Base-by-base conservation (phyloP, 2,329 filamentous ascomycete genomes). In the Teratosphaeria gauchensis region DNA sequence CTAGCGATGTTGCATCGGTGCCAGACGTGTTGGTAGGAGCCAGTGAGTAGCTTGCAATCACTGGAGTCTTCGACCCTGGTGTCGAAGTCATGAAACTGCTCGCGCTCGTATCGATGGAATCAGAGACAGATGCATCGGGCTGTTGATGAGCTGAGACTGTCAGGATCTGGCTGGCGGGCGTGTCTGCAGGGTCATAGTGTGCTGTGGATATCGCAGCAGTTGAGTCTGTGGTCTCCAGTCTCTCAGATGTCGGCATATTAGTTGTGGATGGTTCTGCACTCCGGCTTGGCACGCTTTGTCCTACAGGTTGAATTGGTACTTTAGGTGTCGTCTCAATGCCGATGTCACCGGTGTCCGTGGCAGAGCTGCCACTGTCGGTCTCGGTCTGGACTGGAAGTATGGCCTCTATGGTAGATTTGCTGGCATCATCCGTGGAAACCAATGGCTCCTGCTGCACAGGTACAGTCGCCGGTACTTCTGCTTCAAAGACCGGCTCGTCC, bases 401-500 rank as follows among this genome's bases (percentile, higher is more conserved):
- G n/a, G 54, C 56, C 28, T 59, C 54, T 28, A 61, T 12, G 6
- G 54, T 61, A 14, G 31, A 12, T 46, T 55, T 59, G 6, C 21
- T 16, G 24, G 30, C 5, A 9, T 59, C 58, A 51, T 59, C 52
- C 2, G 57, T 61, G 12, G 60, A 59, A 3, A 51, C 2, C 14
- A 51, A 9, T 7, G 60, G 53, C 38, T 60, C 59, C 55, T 58
- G 59, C 21, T 24, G 12, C 12, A 56, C 53, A 19, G 53, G 28
- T 19, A 30, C 19, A n/a, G 14, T 32, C 42, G 52, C 21, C 16
- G 53, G 35, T 48, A 42, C 42, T 56, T 60, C 55, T 28, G 56
- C 33, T 21, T 55, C 57, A 4, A 54, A n/a, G 8, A 19, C 19
- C 55, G 42, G 78, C 19, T 84, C 82, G 16, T 88, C 84, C n/a